These are phyloP conservation scores for Biscogniauxia marginata DNA, from an alignment of 2,329 filamentous ascomycete species.

Conservation along the genomic window DNA sequence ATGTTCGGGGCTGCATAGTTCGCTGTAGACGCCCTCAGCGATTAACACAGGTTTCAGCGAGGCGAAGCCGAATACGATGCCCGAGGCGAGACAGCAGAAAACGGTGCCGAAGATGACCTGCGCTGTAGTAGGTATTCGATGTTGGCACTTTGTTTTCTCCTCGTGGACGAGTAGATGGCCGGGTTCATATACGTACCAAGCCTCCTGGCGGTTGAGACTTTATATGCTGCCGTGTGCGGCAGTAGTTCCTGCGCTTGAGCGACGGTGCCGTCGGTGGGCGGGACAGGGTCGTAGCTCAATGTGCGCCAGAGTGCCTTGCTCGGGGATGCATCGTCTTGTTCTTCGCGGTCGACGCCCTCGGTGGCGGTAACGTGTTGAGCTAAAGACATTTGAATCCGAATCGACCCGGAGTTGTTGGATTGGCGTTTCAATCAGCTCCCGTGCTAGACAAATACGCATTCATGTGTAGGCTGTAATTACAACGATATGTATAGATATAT, in stretches of 20 bases:
- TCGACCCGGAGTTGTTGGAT: not conserved
- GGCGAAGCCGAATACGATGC: slow-evolving; percentile 64
- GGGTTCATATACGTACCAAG: slow-evolving; percentile 24
- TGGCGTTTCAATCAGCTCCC: too few relatives aligned
- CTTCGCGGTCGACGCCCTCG: slow-evolving; percentile 41
- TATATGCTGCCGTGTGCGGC: slow-evolving; percentile 33
- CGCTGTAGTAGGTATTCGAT: slow-evolving; percentile 40
- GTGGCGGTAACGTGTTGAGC: slow-evolving; percentile 42
- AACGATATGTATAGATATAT: too few relatives aligned
- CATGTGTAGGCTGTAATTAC: too few relatives aligned
- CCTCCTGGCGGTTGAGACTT: slow-evolving; percentile 28
- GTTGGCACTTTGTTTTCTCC: not conserved
- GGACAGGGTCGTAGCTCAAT: slow-evolving; percentile 31
- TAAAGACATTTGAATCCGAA: slow-evolving; percentile 42
- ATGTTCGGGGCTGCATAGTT: slow-evolving; percentile 49
- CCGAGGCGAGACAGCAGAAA: slow-evolving; percentile 65
- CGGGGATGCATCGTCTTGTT: slow-evolving; percentile 17
- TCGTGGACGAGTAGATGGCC: too few relatives aligned
- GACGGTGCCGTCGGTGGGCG: slow-evolving; percentile 26
- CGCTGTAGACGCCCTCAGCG: slow-evolving; percentile 54
- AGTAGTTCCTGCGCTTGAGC: slow-evolving; percentile 27
- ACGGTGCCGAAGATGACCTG: slow-evolving; percentile 63
- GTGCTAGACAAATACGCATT: too few relatives aligned
- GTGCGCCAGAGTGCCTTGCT: slow-evolving; percentile 27
- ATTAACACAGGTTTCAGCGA: slow-evolving; percentile 63